A percentile compares a stretch with the other conserved stretches of the same genome.
Conservation (phyloP, 2,329 filamentous ascomycete genomes). For the Monosporascus sp. region DNA sequence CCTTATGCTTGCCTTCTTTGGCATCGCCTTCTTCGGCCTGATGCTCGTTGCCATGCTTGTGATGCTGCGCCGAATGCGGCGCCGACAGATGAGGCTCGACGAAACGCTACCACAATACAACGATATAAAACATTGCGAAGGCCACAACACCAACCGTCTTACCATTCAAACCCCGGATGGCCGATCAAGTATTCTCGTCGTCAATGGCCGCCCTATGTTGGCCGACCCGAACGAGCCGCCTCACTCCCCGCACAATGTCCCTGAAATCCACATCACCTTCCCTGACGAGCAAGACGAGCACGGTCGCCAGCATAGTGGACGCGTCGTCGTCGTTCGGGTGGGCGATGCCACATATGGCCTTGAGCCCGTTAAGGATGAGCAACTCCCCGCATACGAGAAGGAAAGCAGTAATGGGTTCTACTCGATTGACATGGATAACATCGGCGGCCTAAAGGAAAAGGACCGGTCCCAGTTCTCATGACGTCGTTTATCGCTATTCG, state of each 20-base stretch:
- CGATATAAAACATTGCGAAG: slow-evolving; percentile 46
- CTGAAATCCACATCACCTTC: slow-evolving; percentile 97
- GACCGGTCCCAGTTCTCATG: slow-evolving; percentile 38
- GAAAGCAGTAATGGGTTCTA: slow-evolving; percentile 77
- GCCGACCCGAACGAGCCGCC: slow-evolving; percentile 71
- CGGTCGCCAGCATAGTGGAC: slow-evolving; percentile 75
- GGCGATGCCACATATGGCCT: slow-evolving; percentile 84
- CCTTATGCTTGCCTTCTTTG: slow-evolving; percentile 73
- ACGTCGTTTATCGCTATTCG: neutral
- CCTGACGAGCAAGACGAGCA: slow-evolving; percentile 87
- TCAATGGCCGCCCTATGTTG: slow-evolving; percentile 68
- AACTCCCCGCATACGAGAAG: slow-evolving; percentile 84
- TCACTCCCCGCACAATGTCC: slow-evolving; percentile 74
- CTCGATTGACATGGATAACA: slow-evolving; percentile 88
- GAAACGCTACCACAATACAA: slow-evolving; percentile 66
- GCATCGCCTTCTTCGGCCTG: slow-evolving; percentile 69
- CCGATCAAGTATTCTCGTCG: slow-evolving; percentile 67
- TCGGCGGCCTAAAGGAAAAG: slow-evolving; percentile 93
- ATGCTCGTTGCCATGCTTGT: slow-evolving; percentile 63
- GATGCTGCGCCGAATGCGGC: slow-evolving; percentile 62
- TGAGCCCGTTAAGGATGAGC: slow-evolving; percentile 76
- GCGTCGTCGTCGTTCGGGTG: slow-evolving; percentile 86
- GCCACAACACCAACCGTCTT: slow-evolving; percentile 48
- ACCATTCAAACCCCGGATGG: slow-evolving; percentile 55
- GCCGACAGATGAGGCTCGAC: slow-evolving; percentile 40